Evolutionary conservation across 2,329 filamentous ascomycete species (phyloP), one percentile per base, ranked within the genome.

Genomic region (Colletotrichum karsti): DNA sequence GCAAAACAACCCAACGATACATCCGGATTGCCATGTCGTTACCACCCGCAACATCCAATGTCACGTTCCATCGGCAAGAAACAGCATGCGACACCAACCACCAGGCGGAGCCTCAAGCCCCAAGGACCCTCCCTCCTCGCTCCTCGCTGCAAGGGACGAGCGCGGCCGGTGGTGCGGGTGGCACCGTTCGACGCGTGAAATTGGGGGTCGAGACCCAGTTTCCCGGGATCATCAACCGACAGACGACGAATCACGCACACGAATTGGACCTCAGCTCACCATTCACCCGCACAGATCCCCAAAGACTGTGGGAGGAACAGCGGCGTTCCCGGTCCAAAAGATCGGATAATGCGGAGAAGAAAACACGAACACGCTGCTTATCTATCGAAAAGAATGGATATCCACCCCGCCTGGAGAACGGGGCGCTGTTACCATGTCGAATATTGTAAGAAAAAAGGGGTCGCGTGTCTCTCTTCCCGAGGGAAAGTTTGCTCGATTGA

Each of bases 51-150:
- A 18, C 18, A 46, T 24, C 42, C 18, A 30, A 63, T 63, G 42
- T 63, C n/a, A 67, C 64, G 64, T 67, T 67, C 59, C 64, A 67
- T 67, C 64, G 51, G 64, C 37, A 42, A 42, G 53, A 12, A 56
- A 44, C 44, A 51, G 51, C 51, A 44, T 61, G 57, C 63, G n/a
- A 54, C 54, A 60, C 35, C 61, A 26, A 15, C 20, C 42, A 46
- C 42, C 35, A 33, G 22, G 63, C 63, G 63, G 58, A 67, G 63
- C 63, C 58, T 63, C 44, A 37, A 33, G n/a, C 63, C 50, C 55
- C 42, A 39, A 30, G 50, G 58, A 42, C 28, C 37, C 20, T 59
- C 57, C 18, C 24, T 42, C 22, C n/a, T 13, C 39, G 26, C 42
- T 35, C 26, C 54, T 39, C 41, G 46, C 46, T 48, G 51, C 41